These are phyloP conservation scores for Coprinopsis sp. DNA, from an alignment of 768 basidiomycete species.

Conservation along the genomic window DNA sequence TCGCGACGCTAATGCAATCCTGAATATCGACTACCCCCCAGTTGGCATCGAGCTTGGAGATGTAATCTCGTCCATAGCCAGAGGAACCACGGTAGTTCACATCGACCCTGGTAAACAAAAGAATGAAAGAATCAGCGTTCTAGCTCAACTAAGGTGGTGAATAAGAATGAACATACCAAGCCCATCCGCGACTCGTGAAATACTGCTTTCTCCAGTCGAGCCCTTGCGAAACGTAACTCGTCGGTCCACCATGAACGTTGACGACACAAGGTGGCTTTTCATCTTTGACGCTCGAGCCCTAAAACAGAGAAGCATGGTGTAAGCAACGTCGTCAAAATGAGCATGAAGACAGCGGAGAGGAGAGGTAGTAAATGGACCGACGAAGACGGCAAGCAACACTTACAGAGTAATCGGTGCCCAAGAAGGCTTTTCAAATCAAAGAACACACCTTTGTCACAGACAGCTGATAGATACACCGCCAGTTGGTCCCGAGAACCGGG, in stretches of 20 bases:
- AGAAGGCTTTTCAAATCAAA: conserved; percentile 59
- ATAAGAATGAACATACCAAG: conserved; percentile 46
- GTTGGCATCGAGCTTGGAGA: conserved; percentile 50
- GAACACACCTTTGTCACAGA: conserved; percentile 13
- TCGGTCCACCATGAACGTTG: conserved; percentile 71
- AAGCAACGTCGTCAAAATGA: no score
- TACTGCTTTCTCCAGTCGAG: conserved; percentile 54
- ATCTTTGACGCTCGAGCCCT: conserved; percentile 37
- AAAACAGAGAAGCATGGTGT: no score
- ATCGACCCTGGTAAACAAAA: conserved; percentile 51
- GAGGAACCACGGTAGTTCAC: conserved; percentile 77
- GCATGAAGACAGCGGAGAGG: no score
- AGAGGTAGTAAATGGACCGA: no score
- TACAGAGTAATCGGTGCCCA: conserved; percentile 62
- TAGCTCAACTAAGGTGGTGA: not conserved
- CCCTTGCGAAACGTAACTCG: conserved; percentile 39
- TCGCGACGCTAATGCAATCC: conserved; percentile 65
- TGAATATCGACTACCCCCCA: conserved; percentile 76
- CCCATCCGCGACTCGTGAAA: conserved; percentile 68
- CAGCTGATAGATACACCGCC: conserved; percentile 39
- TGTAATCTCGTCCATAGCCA: conserved; percentile 68
- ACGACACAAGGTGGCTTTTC: conserved; percentile 69
- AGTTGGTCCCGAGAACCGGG: no score
- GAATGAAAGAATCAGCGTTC: not conserved
- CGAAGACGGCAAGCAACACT: no score